Evolutionary conservation across 371 early-diverging fungal genomes (phyloP).

Genomic region (Mucor circinelloides): DNA sequence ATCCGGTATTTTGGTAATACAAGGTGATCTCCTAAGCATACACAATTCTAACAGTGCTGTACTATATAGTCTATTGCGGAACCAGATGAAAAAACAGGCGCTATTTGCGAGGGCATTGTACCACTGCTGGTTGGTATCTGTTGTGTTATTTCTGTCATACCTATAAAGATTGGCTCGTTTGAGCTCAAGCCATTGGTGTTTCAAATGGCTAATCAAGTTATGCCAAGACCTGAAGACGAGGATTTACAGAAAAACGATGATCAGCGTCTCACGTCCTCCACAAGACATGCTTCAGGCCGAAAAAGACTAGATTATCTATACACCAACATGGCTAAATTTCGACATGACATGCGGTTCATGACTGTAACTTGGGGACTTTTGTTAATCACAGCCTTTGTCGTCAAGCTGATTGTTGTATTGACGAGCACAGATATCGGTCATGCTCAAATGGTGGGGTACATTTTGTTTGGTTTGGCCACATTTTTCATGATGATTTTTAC

Average conservation of each 20-base stretch:
- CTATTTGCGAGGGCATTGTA: slow-evolving; percentile 44
- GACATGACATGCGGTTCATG: slow-evolving; percentile 50
- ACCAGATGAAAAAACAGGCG: slow-evolving; percentile 31
- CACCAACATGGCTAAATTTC: slow-evolving; percentile 37
- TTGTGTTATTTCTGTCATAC: slow-evolving; percentile 42
- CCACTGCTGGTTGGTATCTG: slow-evolving; percentile 40
- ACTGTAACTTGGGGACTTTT: slow-evolving; percentile 47
- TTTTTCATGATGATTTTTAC: slow-evolving; percentile 38
- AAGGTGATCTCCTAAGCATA: background rate
- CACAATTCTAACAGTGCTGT: background rate
- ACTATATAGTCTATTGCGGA: slow-evolving; percentile 49
- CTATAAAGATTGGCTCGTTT: slow-evolving; percentile 37
- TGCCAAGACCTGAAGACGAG: slow-evolving; percentile 39
- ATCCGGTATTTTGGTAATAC: slow-evolving; percentile 34
- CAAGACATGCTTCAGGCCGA: slow-evolving; percentile 4
- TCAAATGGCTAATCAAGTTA: slow-evolving; percentile 45
- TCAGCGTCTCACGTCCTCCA: slow-evolving; percentile 14
- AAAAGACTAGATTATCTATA: slow-evolving; percentile 32
- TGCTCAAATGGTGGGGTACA: slow-evolving; percentile 32
- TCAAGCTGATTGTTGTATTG: slow-evolving; percentile 40
- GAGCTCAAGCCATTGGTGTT: slow-evolving; percentile 41
- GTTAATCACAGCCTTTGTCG: slow-evolving; percentile 37
- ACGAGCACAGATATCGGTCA: slow-evolving; percentile 31
- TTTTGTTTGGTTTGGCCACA: slow-evolving; percentile 42
- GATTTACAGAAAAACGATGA: slow-evolving; percentile 32